These are phyloP conservation scores for Metarhizium robertsii DNA, from an alignment of 2,329 filamentous ascomycete species.

Conservation along the genomic window DNA sequence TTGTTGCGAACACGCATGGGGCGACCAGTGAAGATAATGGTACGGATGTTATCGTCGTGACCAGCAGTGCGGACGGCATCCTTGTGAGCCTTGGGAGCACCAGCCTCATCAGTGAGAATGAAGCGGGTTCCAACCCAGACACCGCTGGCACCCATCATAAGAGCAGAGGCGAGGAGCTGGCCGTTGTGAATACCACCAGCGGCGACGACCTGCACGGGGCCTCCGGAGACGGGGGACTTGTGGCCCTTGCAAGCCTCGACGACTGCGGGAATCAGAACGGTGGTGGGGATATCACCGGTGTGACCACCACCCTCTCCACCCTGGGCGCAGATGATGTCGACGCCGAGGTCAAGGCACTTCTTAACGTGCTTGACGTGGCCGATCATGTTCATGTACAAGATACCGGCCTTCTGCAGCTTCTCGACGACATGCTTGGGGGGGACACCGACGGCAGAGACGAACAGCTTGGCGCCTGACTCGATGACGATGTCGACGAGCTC, in stretches of 20 bases:
- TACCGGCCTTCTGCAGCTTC: constrained; percentile 73
- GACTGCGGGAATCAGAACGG: constrained; percentile 85
- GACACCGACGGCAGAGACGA: constrained; percentile 93
- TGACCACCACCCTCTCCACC: constrained; percentile 96
- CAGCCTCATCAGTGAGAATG: constrained; percentile 87
- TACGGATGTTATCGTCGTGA: constrained; percentile 93
- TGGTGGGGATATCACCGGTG: constrained; percentile 88
- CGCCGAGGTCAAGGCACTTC: constrained; percentile 87
- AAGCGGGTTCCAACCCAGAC: constrained; percentile 98
- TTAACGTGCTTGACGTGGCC: constrained; percentile 98
- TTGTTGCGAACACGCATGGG: constrained; percentile 91
- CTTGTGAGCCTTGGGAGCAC: constrained; percentile 87
- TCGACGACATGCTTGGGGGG: constrained; percentile 85
- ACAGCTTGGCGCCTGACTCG: constrained; percentile 80
- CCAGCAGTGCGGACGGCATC: constrained; percentile 85
- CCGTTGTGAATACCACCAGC: constrained; percentile 93
- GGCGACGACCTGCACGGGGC: constrained; percentile 83
- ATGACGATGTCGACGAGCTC: constrained; percentile 89
- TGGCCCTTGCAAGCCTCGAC: constrained; percentile 71
- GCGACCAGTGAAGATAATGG: constrained; percentile 96
- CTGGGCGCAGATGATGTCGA: constrained; percentile 96
- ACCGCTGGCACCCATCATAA: constrained; percentile 85
- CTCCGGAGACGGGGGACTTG: constrained; percentile 79
- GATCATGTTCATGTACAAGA: constrained; percentile 99
- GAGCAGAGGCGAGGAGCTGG: constrained; percentile 75